Percentiles rank a stretch among this genome's conserved stretches.
Evolutionary conservation across 1,284 basidiomycete genomes (phyloP).

Genomic region (Caloboletus firmus): DNA sequence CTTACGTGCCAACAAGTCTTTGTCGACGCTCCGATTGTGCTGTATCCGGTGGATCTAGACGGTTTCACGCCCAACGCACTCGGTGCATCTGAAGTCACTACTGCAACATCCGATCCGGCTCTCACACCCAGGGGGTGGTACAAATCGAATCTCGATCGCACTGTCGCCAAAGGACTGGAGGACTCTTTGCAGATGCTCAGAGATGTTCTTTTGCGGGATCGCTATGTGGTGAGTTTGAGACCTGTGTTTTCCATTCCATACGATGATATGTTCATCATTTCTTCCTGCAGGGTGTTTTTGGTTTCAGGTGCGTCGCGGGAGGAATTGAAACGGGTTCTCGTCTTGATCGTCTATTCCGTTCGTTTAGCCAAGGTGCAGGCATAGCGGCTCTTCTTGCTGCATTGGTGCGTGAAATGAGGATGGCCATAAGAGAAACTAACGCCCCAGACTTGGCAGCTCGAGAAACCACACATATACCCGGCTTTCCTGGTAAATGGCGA

Average conservation of each 20-base stretch:
- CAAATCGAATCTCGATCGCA: slow-evolving; percentile 52
- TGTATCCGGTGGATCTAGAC: slow-evolving; percentile 71
- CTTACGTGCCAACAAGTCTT: slow-evolving; percentile 80
- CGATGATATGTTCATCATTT: neutral
- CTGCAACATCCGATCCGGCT: slow-evolving; percentile 54
- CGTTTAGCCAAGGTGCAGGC: slow-evolving; percentile 72
- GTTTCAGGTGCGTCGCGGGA: slow-evolving; percentile 60
- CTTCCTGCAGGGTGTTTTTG: slow-evolving; percentile 71
- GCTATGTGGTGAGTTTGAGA: slow-evolving; percentile 54
- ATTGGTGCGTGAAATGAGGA: slow-evolving; percentile 46
- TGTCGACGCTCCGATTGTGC: slow-evolving; percentile 73
- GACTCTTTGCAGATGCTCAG: slow-evolving; percentile 43
- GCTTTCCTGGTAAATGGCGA: slow-evolving; percentile 66
- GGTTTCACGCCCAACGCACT: slow-evolving; percentile 40
- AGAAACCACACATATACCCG: slow-evolving; percentile 49
- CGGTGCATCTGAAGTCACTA: slow-evolving; percentile 54
- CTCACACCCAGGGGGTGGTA: slow-evolving; percentile 82
- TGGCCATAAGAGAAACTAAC: slow-evolving; percentile 1
- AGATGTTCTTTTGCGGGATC: slow-evolving; percentile 33
- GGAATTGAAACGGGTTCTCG: neutral
- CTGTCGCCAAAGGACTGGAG: slow-evolving; percentile 57
- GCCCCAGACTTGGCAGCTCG: slow-evolving; percentile 17
- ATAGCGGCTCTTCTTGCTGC: slow-evolving; percentile 76
- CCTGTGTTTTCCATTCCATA: neutral
- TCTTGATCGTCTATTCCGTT: neutral